Evolutionary conservation across 139 green algal genomes (phyloP), one percentile per base, ranked within the genome.

Genomic region (Ostreobium quekettii): DNA sequence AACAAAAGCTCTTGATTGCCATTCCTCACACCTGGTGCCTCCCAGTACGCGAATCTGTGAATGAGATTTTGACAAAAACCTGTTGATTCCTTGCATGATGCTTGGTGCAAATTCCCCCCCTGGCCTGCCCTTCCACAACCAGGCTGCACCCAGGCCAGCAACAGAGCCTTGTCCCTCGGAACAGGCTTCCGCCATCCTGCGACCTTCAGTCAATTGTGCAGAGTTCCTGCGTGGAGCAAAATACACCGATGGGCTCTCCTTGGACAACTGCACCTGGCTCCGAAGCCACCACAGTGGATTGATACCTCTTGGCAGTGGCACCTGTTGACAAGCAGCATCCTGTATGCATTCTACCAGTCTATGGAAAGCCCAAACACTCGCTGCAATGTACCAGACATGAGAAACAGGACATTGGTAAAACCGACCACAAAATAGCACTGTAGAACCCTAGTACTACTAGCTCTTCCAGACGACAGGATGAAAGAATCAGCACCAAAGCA

Each of bases 21-120:
- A 37, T 7, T 22, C 47, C 1, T 84, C 76, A 32, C 85, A 96
- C 64, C 89, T 81, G 2, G 76, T 80, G 15, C 86, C 90, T n/a
- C 87, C 91, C 42, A 95, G 67, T 1, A 84, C 83, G 3, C 88
- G 79, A n/a, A 96, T 64, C 2, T 81, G 46, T 4, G 84, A 78
- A n/a, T 73, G 63, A 7, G 48, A 36, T 0, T 74, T 42, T 0
- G 61, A 79, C 76, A 95, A 78, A 59, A 96, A 92, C 2, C 83
- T 72, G 65, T 82, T 66, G 64, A 94, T 83, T 48, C 74, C 75
- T 4, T 64, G 35, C 68, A 93, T 67, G 0, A 75, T 67, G 0
- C 3, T 49, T 1, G 36, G 60, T 36, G 67, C 75, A 62, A 92
- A 77, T 1, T 68, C 47, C n/a, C 76, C 53, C 4, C 80, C 80